phyloP scores from a whole-genome alignment of 176 grass and related monocot genomes.

The Juncus effusus region DNA sequence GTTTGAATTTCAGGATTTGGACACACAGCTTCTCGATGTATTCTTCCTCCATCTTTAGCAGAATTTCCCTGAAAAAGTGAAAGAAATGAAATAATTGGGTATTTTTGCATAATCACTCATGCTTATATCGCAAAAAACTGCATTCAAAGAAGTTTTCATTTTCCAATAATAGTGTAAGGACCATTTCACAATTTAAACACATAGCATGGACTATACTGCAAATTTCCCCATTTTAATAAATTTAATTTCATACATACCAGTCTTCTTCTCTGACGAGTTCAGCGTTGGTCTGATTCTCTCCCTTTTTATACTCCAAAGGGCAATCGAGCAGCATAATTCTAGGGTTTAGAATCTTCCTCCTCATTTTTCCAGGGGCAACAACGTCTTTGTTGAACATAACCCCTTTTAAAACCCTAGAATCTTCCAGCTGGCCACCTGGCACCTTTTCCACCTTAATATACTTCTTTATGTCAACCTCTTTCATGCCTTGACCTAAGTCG shows the following conservation, averaged over 20 bases:
- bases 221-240: no score
- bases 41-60: constrained; percentile 96
- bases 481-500: constrained; percentile 89
- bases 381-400: constrained; percentile 99
- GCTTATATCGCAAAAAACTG: no score
- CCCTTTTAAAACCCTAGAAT: constrained; percentile 90
- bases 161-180: no score
- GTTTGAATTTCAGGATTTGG: constrained; percentile 94
- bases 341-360: constrained; percentile 93
- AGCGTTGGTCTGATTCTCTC: constrained; percentile 99
- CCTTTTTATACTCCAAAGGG: constrained; percentile 97
- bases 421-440: constrained; percentile 91
- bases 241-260: constrained; percentile 48
- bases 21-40: constrained; percentile 84
- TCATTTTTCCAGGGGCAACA: constrained; percentile 96
- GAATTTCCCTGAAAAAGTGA: constrained; percentile 57
- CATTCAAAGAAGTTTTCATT: no score
- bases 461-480: constrained; percentile 98
- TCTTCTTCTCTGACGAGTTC: constrained; percentile 98
- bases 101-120: no score
- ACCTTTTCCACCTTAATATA: constrained; percentile 99
- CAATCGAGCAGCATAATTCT: constrained; percentile 89
- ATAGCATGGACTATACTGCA: no score
- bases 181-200: no score
- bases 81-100: background rate